Evolutionary conservation across 495 filamentous ascomycete species (phyloP).

Genomic region (Podospora pseudopauciseta): DNA sequence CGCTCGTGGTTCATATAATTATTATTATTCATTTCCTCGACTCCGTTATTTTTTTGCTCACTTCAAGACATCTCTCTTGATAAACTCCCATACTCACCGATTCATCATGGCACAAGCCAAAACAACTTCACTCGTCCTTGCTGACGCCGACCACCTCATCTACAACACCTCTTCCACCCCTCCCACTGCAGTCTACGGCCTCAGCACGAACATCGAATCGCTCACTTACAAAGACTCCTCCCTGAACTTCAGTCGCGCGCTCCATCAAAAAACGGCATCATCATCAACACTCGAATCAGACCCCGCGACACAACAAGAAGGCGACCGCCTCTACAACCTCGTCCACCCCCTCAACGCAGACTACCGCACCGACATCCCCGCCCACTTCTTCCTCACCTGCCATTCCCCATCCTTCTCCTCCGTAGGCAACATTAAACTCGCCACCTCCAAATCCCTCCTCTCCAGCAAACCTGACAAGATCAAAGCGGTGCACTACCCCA

Average conservation of each 20-base stretch:
- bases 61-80: not conserved
- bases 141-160: not conserved
- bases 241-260: not conserved
- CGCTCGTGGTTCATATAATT: not conserved
- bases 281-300: not conserved
- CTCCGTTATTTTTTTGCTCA: not conserved
- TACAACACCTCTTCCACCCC: not conserved
- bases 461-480: not conserved
- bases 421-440: not conserved
- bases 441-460: not conserved
- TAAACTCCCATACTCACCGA: not conserved
- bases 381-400: not conserved
- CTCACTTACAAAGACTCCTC: constrained; percentile 1
- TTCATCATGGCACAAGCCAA: not conserved
- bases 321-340: not conserved
- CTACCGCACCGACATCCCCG: not conserved
- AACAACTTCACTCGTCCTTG: not conserved
- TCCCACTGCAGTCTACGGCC: not conserved
- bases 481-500: not conserved
- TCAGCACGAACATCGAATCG: not conserved
- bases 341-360: constrained; percentile 2
- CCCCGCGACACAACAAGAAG: not conserved
- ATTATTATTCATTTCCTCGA: not conserved
- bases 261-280: not conserved
- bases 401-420: not conserved